Conservation (phyloP, 148 eudicot genomes). For the Spergularia bocconei region DNA sequence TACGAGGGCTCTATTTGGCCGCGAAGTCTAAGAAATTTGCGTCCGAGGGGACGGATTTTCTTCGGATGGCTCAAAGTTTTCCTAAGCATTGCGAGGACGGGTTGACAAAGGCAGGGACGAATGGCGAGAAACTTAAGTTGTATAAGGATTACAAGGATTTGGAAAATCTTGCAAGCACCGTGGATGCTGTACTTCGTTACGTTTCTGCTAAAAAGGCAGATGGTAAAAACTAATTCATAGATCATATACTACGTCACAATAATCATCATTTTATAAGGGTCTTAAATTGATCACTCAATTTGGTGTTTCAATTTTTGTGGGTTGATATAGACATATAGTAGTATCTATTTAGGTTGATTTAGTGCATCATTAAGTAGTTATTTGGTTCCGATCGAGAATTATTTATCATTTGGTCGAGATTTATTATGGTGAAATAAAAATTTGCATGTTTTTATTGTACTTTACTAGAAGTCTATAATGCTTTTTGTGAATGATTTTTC, state of each 20-base stretch:
- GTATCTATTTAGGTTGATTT: neutral
- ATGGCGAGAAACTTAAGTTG: slow-evolving; percentile 29
- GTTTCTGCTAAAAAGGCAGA: slow-evolving; percentile 15
- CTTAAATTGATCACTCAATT: neutral
- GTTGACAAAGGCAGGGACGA: slow-evolving; percentile 22
- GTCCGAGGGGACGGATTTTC: slow-evolving; percentile 9
- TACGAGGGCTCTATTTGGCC: slow-evolving; percentile 12
- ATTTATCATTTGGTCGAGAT: neutral
- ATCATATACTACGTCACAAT: neutral
- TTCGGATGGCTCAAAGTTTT: slow-evolving; percentile 12
- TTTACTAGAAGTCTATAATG: neutral
- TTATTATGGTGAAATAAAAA: neutral
- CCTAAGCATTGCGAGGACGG: slow-evolving; percentile 32
- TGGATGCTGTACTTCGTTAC: slow-evolving; percentile 22
- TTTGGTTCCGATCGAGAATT: neutral
- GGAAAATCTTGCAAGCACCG: slow-evolving; percentile 24
- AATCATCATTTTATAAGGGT: neutral
- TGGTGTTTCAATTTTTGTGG: neutral
- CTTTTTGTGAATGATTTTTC: no score
- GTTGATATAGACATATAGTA: no score
- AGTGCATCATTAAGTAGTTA: no score
- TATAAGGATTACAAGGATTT: slow-evolving; percentile 26
- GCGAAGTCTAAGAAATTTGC: slow-evolving; percentile 6
- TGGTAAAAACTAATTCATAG: neutral
- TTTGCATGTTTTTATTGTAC: neutral